Evolutionary conservation across 306 rosid species (phyloP).

Genomic region (Cucurbita maxima): DNA sequence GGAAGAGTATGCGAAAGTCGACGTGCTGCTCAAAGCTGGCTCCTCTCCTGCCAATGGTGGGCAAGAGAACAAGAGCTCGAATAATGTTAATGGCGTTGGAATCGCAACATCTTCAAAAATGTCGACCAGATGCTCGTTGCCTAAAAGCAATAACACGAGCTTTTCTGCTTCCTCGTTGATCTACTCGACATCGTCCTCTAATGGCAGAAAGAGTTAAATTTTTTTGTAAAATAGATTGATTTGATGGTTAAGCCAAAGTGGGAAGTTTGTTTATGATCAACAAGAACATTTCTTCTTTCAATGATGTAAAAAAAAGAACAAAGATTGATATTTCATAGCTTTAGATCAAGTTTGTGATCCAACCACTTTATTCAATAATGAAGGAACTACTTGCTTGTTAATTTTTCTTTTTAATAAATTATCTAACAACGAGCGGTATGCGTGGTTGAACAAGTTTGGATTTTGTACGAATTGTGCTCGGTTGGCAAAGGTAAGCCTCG

Average conservation of each 20-base stretch:
- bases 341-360: not conserved
- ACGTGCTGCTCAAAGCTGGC: constrained; percentile 49
- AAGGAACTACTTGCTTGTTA: not conserved
- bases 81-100: not conserved
- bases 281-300: not conserved
- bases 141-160: constrained; percentile 46
- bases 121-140: constrained; percentile 25
- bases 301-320: not conserved
- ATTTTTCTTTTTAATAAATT: not conserved
- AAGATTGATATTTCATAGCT: not conserved
- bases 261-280: not conserved
- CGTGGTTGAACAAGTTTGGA: too few relatives aligned
- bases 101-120: constrained; percentile 39
- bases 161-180: constrained; percentile 20
- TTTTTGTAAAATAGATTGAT: constrained; percentile 8
- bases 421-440: too few relatives aligned
- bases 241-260: not conserved
- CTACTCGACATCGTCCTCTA: constrained; percentile 27
- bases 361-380: not conserved
- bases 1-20: constrained; percentile 81
- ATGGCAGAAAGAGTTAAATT: constrained; percentile 21
- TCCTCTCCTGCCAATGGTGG: constrained; percentile 30
- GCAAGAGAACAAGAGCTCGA: constrained; percentile 12
- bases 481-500: too few relatives aligned
- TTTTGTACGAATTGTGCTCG: too few relatives aligned